Conservation (phyloP, 192 early-diverging fungal genomes). For the Cladochytrium replicatum region DNA sequence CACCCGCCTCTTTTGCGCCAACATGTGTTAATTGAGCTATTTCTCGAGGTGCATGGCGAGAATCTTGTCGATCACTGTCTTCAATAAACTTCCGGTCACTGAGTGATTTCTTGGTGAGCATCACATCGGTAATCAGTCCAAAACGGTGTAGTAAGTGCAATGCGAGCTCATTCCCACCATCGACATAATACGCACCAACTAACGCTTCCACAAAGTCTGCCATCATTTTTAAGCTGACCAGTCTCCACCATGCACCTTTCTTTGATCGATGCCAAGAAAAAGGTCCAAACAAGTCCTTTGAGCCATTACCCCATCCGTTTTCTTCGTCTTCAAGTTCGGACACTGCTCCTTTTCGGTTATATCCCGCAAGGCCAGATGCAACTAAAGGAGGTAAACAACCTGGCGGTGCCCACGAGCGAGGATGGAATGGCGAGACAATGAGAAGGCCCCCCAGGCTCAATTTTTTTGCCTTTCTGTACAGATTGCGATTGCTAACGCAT, state of each 20-base stretch:
- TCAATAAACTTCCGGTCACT: too few relatives aligned
- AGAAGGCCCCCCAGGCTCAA: slow-evolving; percentile 51
- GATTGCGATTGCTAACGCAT: slow-evolving; percentile 65
- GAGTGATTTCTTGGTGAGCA: too few relatives aligned
- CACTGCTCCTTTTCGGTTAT: too few relatives aligned
- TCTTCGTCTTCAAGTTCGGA: slow-evolving; percentile 16
- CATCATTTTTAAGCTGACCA: slow-evolving; percentile 63
- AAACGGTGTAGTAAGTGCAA: slow-evolving; percentile 15
- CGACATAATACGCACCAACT: slow-evolving; percentile 58
- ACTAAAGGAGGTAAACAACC: too few relatives aligned
- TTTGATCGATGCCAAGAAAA: too few relatives aligned
- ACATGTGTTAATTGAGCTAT: too few relatives aligned
- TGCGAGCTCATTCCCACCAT: slow-evolving; percentile 36
- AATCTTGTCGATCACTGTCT: background rate
- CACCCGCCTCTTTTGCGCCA: background rate
- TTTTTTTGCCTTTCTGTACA: slow-evolving; percentile 47
- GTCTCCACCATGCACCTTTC: slow-evolving; percentile 13
- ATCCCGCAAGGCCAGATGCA: too few relatives aligned
- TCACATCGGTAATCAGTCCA: slow-evolving; percentile 12
- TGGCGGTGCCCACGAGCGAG: slow-evolving; percentile 21
- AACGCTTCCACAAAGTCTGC: slow-evolving; percentile 83
- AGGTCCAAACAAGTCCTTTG: too few relatives aligned
- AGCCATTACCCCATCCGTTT: slow-evolving; percentile 5
- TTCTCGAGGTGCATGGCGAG: too few relatives aligned
- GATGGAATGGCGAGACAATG: slow-evolving; percentile 50